phyloP scores from a whole-genome alignment of 768 basidiomycete genomes.

The Mycena venus region DNA sequence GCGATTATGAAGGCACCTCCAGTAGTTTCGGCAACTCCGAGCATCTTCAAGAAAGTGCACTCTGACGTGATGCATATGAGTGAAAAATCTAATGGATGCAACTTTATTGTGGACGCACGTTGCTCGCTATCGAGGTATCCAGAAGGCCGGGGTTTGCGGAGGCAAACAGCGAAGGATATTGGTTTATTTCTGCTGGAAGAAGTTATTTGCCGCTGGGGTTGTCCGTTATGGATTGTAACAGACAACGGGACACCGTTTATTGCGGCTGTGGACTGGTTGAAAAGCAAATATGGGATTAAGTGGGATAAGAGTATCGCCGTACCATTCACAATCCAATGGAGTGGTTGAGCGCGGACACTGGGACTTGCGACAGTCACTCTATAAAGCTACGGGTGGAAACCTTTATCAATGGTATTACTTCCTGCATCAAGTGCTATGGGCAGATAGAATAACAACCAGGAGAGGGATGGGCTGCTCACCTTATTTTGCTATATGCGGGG shows the following conservation, averaged over 20 bases:
- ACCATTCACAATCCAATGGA: slow-evolving; percentile 59
- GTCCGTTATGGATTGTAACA: slow-evolving; percentile 51
- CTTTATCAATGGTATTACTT: slow-evolving; percentile 44
- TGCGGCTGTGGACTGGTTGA: slow-evolving; percentile 34
- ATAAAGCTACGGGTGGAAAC: too few species aligned
- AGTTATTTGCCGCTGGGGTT: slow-evolving; percentile 49
- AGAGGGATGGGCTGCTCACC: slow-evolving; percentile 35
- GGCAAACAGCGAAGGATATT: slow-evolving; percentile 37
- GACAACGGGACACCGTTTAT: slow-evolving; percentile 52
- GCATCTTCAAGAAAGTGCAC: slow-evolving; percentile 43
- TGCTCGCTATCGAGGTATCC: slow-evolving; percentile 39
- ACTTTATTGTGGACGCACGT: slow-evolving; percentile 41
- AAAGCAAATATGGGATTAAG: slow-evolving; percentile 44
- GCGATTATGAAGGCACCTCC: slow-evolving; percentile 43
- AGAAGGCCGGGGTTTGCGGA: slow-evolving; percentile 36
- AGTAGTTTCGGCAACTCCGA: slow-evolving; percentile 36
- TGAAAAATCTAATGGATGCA: slow-evolving; percentile 35
- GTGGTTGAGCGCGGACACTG: too few species aligned
- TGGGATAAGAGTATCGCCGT: slow-evolving; percentile 57
- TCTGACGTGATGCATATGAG: too few species aligned
- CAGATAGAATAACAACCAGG: slow-evolving; percentile 32
- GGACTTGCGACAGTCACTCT: too few species aligned
- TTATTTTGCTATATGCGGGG: slow-evolving; percentile 37
- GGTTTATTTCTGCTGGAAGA: slow-evolving; percentile 44
- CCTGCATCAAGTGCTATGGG: slow-evolving; percentile 37